Evolutionary conservation across 805 yeast genomes (phyloP).

Genomic region (Candida montana): DNA sequence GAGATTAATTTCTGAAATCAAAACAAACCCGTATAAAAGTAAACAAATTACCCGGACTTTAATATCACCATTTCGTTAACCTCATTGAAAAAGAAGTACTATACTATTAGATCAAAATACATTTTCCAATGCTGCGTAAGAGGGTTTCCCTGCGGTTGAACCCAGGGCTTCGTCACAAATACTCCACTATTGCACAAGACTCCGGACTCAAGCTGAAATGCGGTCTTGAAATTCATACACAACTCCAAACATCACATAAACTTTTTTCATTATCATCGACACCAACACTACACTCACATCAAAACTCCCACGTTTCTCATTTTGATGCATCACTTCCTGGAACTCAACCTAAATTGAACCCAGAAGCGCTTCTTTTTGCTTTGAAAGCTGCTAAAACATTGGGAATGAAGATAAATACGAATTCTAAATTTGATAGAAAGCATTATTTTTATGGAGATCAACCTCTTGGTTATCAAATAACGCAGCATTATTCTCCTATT

Average conservation of each 20-base stretch:
- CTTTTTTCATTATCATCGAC: constrained; percentile 64
- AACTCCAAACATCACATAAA: constrained; percentile 66
- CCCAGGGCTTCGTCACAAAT: neutral
- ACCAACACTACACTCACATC: constrained; percentile 42
- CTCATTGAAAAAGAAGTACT: too few species aligned
- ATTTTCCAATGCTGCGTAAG: neutral
- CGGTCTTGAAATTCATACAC: constrained; percentile 93
- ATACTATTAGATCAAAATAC: too few species aligned
- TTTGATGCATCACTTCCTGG: constrained; percentile 91
- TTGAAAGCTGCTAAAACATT: constrained; percentile 69
- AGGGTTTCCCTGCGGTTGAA: neutral
- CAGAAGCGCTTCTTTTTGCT: constrained; percentile 67
- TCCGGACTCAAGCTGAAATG: constrained; percentile 48
- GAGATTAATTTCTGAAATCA: too few species aligned
- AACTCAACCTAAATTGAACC: constrained; percentile 78
- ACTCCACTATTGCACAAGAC: constrained; percentile 11
- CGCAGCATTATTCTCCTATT: constrained; percentile 80
- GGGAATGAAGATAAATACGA: constrained; percentile 47
- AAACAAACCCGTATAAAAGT: constrained; percentile 1
- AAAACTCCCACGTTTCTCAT: constrained; percentile 67
- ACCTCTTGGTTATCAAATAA: constrained; percentile 92
- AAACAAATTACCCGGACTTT: neutral
- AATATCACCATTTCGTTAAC: too few species aligned
- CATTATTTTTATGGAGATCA: constrained; percentile 97
- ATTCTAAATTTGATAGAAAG: constrained; percentile 81